Conservation (phyloP, 2,329 filamentous ascomycete species). For the Sclerotinia glacialis region DNA sequence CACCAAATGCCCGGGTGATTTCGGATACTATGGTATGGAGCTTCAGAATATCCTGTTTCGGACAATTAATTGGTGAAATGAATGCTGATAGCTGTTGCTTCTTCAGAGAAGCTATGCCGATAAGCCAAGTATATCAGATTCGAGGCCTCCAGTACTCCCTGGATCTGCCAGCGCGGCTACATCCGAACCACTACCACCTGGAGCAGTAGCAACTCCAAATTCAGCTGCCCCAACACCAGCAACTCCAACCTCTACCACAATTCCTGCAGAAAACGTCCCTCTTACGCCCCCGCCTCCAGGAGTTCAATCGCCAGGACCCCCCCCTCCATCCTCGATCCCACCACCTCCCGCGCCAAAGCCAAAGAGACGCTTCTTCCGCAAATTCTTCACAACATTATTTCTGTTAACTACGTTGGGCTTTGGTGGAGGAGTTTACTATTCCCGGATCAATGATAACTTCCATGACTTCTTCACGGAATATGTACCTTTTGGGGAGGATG, state of each 20-base stretch:
- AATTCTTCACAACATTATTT: constrained; percentile 71
- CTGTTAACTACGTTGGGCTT: constrained; percentile 77
- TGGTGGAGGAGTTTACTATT: constrained; percentile 86
- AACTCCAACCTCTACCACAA: constrained; percentile 42
- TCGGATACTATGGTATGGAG: constrained; percentile 41
- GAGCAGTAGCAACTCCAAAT: constrained; percentile 29
- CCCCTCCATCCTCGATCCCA: constrained; percentile 41
- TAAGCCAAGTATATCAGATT: constrained; percentile 48
- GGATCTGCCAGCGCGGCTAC: constrained; percentile 44
- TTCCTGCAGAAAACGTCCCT: constrained; percentile 49
- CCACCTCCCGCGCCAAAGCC: constrained; percentile 50
- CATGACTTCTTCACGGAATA: constrained; percentile 99
- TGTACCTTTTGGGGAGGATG: constrained; percentile 89
- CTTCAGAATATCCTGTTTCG: constrained; percentile 20
- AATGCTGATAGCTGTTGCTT: constrained; percentile 29
- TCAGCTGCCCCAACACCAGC: constrained; percentile 34
- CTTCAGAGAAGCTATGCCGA: constrained; percentile 57
- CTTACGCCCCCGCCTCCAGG: constrained; percentile 45
- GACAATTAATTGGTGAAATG: constrained; percentile 23
- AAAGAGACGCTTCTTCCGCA: constrained; percentile 68
- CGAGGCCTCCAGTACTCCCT: constrained; percentile 53
- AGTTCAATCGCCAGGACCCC: constrained; percentile 39
- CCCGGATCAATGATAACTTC: constrained; percentile 92
- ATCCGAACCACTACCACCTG: constrained; percentile 42
- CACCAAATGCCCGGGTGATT: constrained; percentile 42